These are phyloP conservation scores for Sporothrix humicola DNA, from an alignment of 2,329 filamentous ascomycete genomes.

Conservation along the genomic window DNA sequence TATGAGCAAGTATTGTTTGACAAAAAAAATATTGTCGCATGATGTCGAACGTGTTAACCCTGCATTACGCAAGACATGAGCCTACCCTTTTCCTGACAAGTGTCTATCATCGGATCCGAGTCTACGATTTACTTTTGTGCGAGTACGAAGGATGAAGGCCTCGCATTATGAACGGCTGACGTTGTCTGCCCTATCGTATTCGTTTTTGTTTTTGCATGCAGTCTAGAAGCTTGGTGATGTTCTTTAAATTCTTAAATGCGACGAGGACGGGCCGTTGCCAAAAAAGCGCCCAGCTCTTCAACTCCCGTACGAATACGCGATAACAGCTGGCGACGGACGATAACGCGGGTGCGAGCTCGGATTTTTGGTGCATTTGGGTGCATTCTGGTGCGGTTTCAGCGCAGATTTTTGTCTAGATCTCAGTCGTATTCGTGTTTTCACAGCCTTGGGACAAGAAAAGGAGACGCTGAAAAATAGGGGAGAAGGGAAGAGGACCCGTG, in stretches of 20 bases:
- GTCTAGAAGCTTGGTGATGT: too few relatives aligned
- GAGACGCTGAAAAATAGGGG: not conserved
- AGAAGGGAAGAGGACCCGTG: too few relatives aligned
- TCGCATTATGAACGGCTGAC: not conserved
- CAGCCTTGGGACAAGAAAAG: not conserved
- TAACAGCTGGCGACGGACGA: not conserved
- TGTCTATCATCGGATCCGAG: not conserved
- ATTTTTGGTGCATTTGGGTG: too few relatives aligned
- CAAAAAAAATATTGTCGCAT: not conserved
- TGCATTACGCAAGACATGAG: not conserved
- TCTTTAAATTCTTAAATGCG: not conserved
- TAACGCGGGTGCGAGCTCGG: too few relatives aligned
- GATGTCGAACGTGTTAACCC: not conserved
- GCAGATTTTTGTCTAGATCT: not conserved
- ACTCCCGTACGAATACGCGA: not conserved
- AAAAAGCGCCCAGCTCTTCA: too few relatives aligned
- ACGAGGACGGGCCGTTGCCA: not conserved
- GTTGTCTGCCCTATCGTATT: not conserved
- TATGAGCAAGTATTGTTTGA: not conserved
- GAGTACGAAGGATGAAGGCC: not conserved
- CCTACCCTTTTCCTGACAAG: too few relatives aligned
- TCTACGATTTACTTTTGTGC: not conserved
- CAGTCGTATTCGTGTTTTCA: slow-evolving; percentile 25
- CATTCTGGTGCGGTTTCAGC: not conserved
- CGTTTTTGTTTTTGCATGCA: not conserved